Base-by-base conservation (phyloP, 2,329 filamentous ascomycete species). In the Cladosporium sp. region DNA sequence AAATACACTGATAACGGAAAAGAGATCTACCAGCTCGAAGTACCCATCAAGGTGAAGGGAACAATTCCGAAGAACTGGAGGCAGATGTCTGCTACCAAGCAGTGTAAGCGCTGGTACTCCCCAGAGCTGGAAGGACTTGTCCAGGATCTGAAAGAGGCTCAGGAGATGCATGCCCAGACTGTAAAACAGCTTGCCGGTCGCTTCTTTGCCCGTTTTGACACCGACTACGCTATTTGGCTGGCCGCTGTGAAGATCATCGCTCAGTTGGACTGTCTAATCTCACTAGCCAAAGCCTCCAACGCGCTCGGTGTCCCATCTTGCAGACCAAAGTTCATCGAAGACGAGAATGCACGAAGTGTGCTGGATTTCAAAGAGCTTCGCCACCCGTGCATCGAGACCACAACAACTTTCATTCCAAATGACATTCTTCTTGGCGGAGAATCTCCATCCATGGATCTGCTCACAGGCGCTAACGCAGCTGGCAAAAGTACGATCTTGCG, bases 401-500 rank as follows among this genome's bases (percentile, higher is more conserved):
- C 87, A 3, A 87, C 88, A 54, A 92, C 97, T 73, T 99, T 99
- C 68, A 99, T 99, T 60, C 94, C 94, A 3, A 99, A 99, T 67
- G 89, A 97, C 69, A 85, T 99, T 62, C 84, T 85, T 59, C 84
- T 99, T 3, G 94, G 94, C 59, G 94, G 94, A 5, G 79, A 86
- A 9, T 79, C 81, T 7, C 80, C 91, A 54, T 97, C 93, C 67
- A 93, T 99, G 66, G 91, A 90, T 65, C 79, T 99, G 28, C 82
- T 99, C 37, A 99, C 94, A 1, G 94, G 94, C 70, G 94, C 94
- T 60, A 99, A 99, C 69, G 94, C 94, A 8, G 94, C 94, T 49
- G 94, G 94, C 70, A 99, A 99, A 76, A 97, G 94, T 1, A 99
- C 94, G 1, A 85, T 99, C 42, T 82, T 99, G 32, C 86, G 94